Base-by-base conservation (phyloP, 805 yeast species). In the Kuraishia floccosa region DNA sequence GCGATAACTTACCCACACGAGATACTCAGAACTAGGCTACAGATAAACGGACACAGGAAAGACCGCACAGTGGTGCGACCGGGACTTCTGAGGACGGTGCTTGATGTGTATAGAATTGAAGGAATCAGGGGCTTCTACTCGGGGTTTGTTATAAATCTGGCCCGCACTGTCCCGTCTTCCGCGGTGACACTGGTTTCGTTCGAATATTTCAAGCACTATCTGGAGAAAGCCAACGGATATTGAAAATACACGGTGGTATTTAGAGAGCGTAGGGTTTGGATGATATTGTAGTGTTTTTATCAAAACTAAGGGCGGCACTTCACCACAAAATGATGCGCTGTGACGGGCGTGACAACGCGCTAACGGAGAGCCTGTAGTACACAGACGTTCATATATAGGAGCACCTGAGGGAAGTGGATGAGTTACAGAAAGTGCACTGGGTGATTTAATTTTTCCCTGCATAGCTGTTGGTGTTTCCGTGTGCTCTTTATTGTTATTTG, bases 171-270 rank as follows among this genome's bases (percentile, higher is more conserved):
- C 0, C 98, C 98, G 3, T 87, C 96, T 1, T 73, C 86, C 42
- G 96, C 96, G 1, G 84, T 89, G n/a, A 91, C 98, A 2, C 63
- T 91, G 42, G 86, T 89, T 7, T 82, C 94, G 18, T 91, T 83
- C 53, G 98, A 91, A 49, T 80, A 78, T 50, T 68, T 80, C 50
- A 74, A 73, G 49, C 63, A 66, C 24, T 70, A 69, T 44, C 58
- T 77, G 4, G 49, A 44, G 27, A 30, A 30, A 15, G 17, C 28
- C 46, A 54, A 34, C 27, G 30, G 14, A 17, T 24, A 11, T 10
- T 24, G n/a, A n/a, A n/a, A n/a, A n/a, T n/a, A n/a, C n/a, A n/a
- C n/a, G n/a, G n/a, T n/a, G n/a, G n/a, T n/a, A n/a, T n/a, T n/a
- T n/a, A n/a, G n/a, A n/a, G n/a, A n/a, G n/a, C n/a, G n/a, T n/a